These are phyloP conservation scores for Eucalyptus tenuipes DNA, from an alignment of 345 rosid species.

Conservation along the genomic window DNA sequence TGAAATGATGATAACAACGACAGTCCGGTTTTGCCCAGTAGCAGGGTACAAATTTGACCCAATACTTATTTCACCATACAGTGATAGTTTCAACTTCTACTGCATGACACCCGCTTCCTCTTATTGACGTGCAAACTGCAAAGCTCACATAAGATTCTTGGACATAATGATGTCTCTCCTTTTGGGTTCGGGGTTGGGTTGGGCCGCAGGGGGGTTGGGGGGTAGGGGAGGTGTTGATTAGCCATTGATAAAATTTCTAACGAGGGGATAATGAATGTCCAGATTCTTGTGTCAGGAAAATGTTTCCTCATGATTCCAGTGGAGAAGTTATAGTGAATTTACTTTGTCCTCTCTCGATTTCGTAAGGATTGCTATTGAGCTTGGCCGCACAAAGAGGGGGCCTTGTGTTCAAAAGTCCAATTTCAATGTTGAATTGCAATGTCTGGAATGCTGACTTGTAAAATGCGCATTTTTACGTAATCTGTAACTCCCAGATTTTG, in stretches of 20 bases:
- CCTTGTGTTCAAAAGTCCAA: no score
- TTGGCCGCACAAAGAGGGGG: no score
- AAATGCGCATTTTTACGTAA: not conserved
- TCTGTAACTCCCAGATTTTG: not conserved
- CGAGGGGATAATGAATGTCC: not conserved
- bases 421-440: no score
- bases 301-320: not conserved
- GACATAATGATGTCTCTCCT: not conserved
- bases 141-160: not conserved
- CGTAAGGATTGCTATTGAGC: no score
- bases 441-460: not conserved
- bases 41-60: not conserved
- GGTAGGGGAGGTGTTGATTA: not conserved
- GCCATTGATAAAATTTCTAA: not conserved
- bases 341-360: not conserved
- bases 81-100: not conserved
- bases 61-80: not conserved
- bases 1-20: not conserved
- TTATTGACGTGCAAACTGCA: not conserved
- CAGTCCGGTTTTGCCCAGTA: not conserved
- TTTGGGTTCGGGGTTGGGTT: no score
- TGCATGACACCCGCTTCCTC: not conserved
- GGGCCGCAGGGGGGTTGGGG: not conserved
- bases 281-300: not conserved
- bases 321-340: not conserved